Conservation (phyloP, 768 basidiomycete species). For the Filobasidium wieringae region DNA sequence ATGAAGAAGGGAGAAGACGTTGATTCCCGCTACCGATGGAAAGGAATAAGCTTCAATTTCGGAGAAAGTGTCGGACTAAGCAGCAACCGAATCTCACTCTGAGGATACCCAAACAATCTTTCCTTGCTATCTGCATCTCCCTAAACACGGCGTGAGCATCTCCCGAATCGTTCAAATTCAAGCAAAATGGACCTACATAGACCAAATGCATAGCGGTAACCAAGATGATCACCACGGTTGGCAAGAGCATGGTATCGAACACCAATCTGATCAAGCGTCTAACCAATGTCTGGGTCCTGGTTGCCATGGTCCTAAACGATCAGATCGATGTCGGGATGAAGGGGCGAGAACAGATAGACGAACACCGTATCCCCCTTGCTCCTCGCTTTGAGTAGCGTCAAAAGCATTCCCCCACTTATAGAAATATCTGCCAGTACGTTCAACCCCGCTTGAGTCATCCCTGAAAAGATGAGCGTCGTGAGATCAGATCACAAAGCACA, state of each 20-base stretch:
- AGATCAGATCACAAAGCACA: neutral
- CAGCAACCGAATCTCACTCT: slow-evolving; percentile 1
- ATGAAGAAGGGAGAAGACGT: slow-evolving; percentile 5
- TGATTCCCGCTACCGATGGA: neutral
- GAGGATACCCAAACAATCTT: neutral
- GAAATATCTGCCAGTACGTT: neutral
- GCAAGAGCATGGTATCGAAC: slow-evolving; percentile 7
- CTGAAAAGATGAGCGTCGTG: neutral
- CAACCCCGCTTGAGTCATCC: neutral
- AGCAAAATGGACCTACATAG: neutral
- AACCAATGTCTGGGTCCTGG: slow-evolving; percentile 4
- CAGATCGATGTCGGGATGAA: neutral
- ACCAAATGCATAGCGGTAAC: neutral
- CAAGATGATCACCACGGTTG: neutral
- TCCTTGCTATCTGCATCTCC: slow-evolving; percentile 9
- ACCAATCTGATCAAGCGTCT: slow-evolving; percentile 1
- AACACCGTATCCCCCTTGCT: neutral
- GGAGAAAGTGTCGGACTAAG: neutral
- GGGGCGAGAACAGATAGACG: neutral
- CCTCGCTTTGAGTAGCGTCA: neutral
- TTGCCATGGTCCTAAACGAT: neutral
- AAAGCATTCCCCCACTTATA: slow-evolving; percentile 5
- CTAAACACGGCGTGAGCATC: neutral
- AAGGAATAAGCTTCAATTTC: no score
- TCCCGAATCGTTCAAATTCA: neutral